Percentiles rank a stretch among this genome's conserved stretches.
Evolutionary conservation across 169 alveolate species (phyloP).

Genomic region (Eimeria tenella): DNA sequence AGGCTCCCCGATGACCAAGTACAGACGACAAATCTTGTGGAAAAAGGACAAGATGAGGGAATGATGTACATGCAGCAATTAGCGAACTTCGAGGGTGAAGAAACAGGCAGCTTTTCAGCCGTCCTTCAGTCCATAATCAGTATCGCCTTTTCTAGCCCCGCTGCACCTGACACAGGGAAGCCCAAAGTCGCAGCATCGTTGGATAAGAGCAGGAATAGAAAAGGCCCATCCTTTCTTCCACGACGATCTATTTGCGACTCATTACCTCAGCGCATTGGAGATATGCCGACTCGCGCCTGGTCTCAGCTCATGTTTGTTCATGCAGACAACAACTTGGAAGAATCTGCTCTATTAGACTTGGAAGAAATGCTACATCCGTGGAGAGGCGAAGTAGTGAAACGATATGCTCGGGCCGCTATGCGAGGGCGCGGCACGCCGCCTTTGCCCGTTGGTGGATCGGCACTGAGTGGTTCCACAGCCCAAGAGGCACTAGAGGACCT

Average conservation of each 20-base stretch:
- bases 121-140: slow-evolving; percentile 9
- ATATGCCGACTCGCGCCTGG: slow-evolving; percentile 78
- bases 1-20: neutral
- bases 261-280: slow-evolving; percentile 20
- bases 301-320: slow-evolving; percentile 84
- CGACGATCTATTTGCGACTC: slow-evolving; percentile 68
- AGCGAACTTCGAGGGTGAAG: neutral
- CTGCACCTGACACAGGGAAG: neutral
- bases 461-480: slow-evolving; percentile 57
- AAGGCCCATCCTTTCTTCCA: slow-evolving; percentile 43
- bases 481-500: slow-evolving; percentile 79
- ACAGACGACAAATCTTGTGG: neutral
- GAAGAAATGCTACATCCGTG: slow-evolving; percentile 83
- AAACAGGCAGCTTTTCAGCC: neutral
- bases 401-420: slow-evolving; percentile 56
- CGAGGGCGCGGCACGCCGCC: slow-evolving; percentile 71
- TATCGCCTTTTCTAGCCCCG: slow-evolving; percentile 17
- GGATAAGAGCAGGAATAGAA: neutral
- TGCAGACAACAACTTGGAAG: slow-evolving; percentile 86
- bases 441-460: slow-evolving; percentile 43
- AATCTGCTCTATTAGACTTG: slow-evolving; percentile 83
- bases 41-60: neutral
- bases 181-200: neutral
- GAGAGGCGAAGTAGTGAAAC: slow-evolving; percentile 49
- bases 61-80: neutral